Base-by-base conservation (phyloP, 768 basidiomycete species). In the Glaciozyma martinii region DNA sequence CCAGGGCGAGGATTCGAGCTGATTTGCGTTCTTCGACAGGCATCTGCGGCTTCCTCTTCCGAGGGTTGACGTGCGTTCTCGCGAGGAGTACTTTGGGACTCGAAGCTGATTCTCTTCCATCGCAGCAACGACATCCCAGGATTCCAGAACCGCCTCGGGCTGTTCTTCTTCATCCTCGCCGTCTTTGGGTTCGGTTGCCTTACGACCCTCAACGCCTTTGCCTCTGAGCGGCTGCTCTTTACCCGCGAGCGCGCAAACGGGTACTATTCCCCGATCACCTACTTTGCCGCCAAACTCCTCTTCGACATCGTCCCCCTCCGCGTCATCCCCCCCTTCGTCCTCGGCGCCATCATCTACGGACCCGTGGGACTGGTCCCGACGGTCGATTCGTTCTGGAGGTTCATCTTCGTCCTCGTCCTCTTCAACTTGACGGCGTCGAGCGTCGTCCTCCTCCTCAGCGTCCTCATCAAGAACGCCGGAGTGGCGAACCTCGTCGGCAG, bases 221-320 rank as follows among this genome's bases (percentile, higher is more conserved):
- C 95, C 8, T 91, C 90, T 71, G 95, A 99, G 74, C 83, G 95
- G 52, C 86, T 98, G 63, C 78, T 99, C 56, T 99, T 98, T 79
- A 97, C 97, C 85, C 86, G 95, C n/a, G 95, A 99, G 77, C 82
- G 94, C 89, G 67, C 50, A 81, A 99, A 99, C 71, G 95, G 95
- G 18, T 99, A 99, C 77, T 99, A 99, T 76, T 89, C 91, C 0
- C 87, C 95, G 2, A 86, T 93, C 74, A 93, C 92, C 13, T 99
- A 98, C 80, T 98, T 98, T 76, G 80, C 88, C 1, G 93, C 94
- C 64, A 99, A 99, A 87, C 84, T 98, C 65, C 84, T 99, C 37
- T 99, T 98, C 76, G 95, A 98, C 75, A 91, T 98, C 70, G 80
- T 98, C 6, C 95, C 95, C 0, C 80, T 99, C 27, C 86, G 95